Evolutionary conservation across 805 yeast species (phyloP).

Genomic region (Blastobotrys parvus): DNA sequence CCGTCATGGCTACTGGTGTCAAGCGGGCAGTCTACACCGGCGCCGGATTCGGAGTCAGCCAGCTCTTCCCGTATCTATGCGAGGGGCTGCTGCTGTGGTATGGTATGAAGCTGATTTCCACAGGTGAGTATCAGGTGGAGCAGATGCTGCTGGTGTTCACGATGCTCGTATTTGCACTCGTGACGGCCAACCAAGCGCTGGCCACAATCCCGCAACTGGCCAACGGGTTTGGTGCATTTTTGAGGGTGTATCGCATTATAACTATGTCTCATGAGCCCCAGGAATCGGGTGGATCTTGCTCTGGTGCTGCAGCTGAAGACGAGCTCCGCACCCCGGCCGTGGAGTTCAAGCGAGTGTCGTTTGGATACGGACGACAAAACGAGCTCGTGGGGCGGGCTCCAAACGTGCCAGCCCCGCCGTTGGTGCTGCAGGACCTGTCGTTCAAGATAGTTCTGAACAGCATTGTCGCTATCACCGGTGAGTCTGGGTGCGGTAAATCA

Average conservation of each 20-base stretch:
- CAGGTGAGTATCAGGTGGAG: constrained; percentile 44
- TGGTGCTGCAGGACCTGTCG: constrained; percentile 36
- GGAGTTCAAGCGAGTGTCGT: constrained; percentile 38
- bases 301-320: no score
- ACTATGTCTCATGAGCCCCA: no score
- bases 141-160: constrained; percentile 63
- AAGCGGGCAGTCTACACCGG: constrained; percentile 57
- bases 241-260: background rate
- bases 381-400: background rate
- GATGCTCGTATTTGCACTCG: constrained; percentile 62
- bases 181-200: constrained; percentile 52
- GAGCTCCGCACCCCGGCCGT: constrained; percentile 18
- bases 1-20: constrained; percentile 35
- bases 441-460: constrained; percentile 39
- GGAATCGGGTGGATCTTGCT: no score
- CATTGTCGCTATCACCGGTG: constrained; percentile 66
- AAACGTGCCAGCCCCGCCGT: constrained; percentile 11
- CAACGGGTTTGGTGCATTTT: constrained; percentile 47
- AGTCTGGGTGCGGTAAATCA: constrained; percentile 89
- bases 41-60: constrained; percentile 52
- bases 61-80: constrained; percentile 46
- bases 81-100: constrained; percentile 71
- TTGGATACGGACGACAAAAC: constrained; percentile 22
- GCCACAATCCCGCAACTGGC: constrained; percentile 69
- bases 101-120: constrained; percentile 65